These are phyloP conservation scores for Chrysanthemum makinoi DNA, from an alignment of 129 eudicot genomes.

Conservation along the genomic window DNA sequence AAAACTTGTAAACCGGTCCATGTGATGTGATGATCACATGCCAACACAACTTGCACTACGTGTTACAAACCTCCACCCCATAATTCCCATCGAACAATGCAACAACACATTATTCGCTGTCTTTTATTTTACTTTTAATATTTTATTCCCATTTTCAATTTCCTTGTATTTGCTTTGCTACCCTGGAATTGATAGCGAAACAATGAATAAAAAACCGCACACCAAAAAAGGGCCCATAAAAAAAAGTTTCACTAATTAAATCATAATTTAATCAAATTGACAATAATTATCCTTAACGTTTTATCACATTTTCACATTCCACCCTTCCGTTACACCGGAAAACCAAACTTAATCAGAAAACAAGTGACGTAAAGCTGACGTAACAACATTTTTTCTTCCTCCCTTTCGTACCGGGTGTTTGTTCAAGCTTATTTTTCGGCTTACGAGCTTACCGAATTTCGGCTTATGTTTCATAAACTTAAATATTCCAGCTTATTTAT, in stretches of 20 bases:
- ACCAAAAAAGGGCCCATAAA: slow-evolving; percentile 29
- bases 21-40: too few species aligned
- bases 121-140: slow-evolving; percentile 31
- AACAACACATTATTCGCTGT: slow-evolving; percentile 30
- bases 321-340: slow-evolving; percentile 31
- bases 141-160: neutral
- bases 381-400: slow-evolving; percentile 20
- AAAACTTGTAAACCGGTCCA: too few species aligned
- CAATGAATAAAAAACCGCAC: slow-evolving; percentile 21
- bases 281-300: slow-evolving; percentile 52
- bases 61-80: slow-evolving; percentile 27
- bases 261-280: slow-evolving; percentile 45
- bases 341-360: slow-evolving; percentile 27
- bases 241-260: slow-evolving; percentile 30
- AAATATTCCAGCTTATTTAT: too few species aligned
- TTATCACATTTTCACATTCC: slow-evolving; percentile 42
- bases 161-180: slow-evolving; percentile 23
- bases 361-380: slow-evolving; percentile 23
- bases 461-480: too few species aligned
- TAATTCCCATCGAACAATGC: slow-evolving; percentile 29
- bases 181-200: slow-evolving; percentile 30
- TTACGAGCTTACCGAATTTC: neutral
- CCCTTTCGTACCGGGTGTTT: neutral
- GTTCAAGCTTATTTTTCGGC: too few species aligned
- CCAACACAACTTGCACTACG: slow-evolving; percentile 31